Percentiles rank a stretch among this genome's conserved stretches.
These are phyloP conservation scores for Madurella mycetomatis DNA, from an alignment of 2,329 filamentous ascomycete species.

Conservation along the genomic window DNA sequence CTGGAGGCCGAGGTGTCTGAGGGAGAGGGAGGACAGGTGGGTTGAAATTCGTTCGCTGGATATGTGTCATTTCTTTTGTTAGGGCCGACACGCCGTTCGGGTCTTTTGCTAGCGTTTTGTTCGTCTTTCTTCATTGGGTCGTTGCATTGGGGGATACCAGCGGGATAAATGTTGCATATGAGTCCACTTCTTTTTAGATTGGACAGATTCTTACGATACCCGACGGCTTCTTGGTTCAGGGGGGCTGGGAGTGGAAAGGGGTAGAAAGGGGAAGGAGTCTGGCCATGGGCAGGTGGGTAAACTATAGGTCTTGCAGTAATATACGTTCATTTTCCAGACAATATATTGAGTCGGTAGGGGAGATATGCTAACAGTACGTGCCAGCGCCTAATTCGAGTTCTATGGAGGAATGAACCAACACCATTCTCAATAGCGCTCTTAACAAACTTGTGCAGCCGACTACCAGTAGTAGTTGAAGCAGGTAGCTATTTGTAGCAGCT, in stretches of 20 bases:
- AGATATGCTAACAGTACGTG: too few relatives aligned
- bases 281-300: neutral
- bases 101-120: neutral
- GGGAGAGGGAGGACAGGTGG: neutral
- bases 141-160: conserved; percentile 2
- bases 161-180: neutral
- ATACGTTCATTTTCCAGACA: too few relatives aligned
- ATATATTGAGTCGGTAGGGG: too few relatives aligned
- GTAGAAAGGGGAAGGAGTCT: neutral
- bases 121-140: neutral
- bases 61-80: neutral
- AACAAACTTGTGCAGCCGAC: too few relatives aligned
- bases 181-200: conserved; percentile 6
- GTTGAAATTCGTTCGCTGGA: neutral
- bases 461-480: too few relatives aligned
- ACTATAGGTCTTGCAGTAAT: too few relatives aligned
- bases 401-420: too few relatives aligned
- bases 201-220: conserved; percentile 14
- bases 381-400: too few relatives aligned
- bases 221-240: neutral
- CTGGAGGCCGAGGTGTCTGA: neutral
- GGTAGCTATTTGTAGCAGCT: too few relatives aligned
- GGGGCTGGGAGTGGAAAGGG: neutral
- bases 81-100: neutral
- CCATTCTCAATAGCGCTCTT: too few relatives aligned